These are phyloP conservation scores for Dalbergia oliveri DNA, from an alignment of 306 rosid genomes.

Conservation along the genomic window DNA sequence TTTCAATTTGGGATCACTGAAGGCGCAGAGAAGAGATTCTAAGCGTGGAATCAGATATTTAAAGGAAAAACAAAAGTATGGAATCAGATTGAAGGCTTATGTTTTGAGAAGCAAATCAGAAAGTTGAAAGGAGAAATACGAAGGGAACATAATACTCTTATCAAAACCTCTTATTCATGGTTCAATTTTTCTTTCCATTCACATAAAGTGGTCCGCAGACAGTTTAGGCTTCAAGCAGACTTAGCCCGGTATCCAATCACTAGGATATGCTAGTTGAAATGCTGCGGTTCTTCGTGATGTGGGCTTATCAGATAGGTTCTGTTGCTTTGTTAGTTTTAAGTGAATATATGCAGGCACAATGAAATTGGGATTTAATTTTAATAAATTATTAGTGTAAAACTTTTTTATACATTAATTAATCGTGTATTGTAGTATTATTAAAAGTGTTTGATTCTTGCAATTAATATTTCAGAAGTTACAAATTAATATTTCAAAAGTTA, in stretches of 20 bases:
- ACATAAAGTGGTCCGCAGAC: neutral
- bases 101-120: neutral
- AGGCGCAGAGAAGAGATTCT: neutral
- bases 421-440: no score
- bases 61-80: neutral
- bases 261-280: neutral
- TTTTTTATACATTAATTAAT: no score
- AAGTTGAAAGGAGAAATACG: neutral
- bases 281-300: neutral
- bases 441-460: no score
- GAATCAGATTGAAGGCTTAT: conserved; percentile 23
- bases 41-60: neutral
- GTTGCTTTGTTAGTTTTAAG: no score
- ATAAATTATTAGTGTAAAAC: no score
- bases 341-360: no score
- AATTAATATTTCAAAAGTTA: no score
- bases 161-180: neutral
- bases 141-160: neutral
- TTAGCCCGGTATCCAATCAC: neutral
- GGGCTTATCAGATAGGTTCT: conserved; percentile 2
- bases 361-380: no score
- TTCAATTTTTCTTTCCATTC: conserved; percentile 17
- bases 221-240: neutral
- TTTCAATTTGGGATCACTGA: conserved; percentile 27
- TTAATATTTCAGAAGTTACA: no score